phyloP scores from a whole-genome alignment of 2,329 filamentous ascomycete genomes.

The Atkinsonella texensis region DNA sequence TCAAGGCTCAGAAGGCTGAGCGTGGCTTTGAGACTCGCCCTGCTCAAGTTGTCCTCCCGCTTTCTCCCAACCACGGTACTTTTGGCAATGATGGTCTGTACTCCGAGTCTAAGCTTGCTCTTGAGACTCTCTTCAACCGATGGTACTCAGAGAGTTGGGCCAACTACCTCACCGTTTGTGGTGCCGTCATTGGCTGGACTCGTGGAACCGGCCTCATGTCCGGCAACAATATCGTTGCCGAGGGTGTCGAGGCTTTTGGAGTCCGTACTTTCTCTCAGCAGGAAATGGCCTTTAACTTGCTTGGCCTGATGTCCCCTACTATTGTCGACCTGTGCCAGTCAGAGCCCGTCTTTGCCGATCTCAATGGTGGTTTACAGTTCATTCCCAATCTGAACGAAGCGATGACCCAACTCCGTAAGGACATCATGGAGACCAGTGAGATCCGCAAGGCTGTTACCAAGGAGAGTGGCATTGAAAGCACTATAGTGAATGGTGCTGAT shows the following conservation, averaged over 20 bases:
- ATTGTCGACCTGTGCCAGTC: conserved; percentile 93
- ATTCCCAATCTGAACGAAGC: conserved; percentile 89
- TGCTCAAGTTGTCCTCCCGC: conserved; percentile 87
- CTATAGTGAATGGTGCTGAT: conserved; percentile 87
- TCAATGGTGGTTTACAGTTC: conserved; percentile 96
- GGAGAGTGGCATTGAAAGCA: conserved; percentile 93
- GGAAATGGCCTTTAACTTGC: conserved; percentile 98
- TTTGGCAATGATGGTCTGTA: conserved; percentile 97
- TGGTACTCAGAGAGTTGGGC: conserved; percentile 98
- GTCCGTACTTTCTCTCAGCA: conserved; percentile 98
- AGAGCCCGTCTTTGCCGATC: conserved; percentile 91
- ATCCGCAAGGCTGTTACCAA: conserved; percentile 88
- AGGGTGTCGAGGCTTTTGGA: conserved; percentile 91
- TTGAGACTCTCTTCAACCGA: conserved; percentile 96
- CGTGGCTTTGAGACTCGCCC: conserved; percentile 89
- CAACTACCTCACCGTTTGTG: conserved; percentile 95
- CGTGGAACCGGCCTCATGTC: conserved; percentile 97
- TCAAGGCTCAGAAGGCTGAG: conserved; percentile 83
- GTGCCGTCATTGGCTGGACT: conserved; percentile 97
- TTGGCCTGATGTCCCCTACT: conserved; percentile 87
- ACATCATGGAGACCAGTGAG: conserved; percentile 90
- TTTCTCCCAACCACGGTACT: conserved; percentile 96
- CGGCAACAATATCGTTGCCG: conserved; percentile 93
- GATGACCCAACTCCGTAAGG: conserved; percentile 87
- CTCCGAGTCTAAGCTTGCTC: conserved; percentile 91